Conservation (phyloP, 2,329 filamentous ascomycete genomes). For the Fusarium begoniae region DNA sequence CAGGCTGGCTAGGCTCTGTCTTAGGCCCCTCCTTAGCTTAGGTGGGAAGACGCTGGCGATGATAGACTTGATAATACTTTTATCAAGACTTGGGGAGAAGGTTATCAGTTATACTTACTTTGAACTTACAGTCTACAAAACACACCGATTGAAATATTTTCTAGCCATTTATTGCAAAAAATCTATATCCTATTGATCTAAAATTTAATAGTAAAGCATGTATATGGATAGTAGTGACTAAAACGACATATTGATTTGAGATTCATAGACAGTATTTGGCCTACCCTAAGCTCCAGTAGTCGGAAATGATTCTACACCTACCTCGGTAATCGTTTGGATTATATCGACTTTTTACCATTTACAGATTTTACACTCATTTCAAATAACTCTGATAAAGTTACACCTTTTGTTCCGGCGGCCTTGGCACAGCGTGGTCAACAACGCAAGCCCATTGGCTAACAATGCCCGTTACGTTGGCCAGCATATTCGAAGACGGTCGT, state of each 20-base stretch:
- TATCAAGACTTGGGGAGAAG: fast-evolving
- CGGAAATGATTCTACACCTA: fast-evolving
- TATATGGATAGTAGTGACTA: fast-evolving
- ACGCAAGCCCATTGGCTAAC: fast-evolving
- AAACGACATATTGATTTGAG: fast-evolving
- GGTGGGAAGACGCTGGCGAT: too few relatives aligned
- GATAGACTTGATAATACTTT: fast-evolving
- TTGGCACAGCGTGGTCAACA: fast-evolving
- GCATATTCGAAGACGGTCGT: fast-evolving
- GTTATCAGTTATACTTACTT: fast-evolving
- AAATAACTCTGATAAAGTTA: fast-evolving
- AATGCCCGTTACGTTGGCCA: fast-evolving
- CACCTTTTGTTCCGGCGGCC: fast-evolving
- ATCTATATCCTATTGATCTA: fast-evolving
- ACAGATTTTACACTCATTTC: not conserved
- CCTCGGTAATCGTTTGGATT: too few relatives aligned
- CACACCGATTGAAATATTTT: fast-evolving
- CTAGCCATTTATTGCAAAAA: fast-evolving
- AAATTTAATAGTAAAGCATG: fast-evolving
- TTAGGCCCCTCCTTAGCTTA: not conserved
- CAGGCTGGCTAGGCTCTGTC: not conserved
- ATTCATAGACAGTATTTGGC: fast-evolving
- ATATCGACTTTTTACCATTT: not conserved
- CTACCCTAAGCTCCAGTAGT: not conserved
- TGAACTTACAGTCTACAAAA: too few relatives aligned